Percentiles rank a stretch among this genome's conserved stretches.
Conservation (phyloP, 2,329 filamentous ascomycete genomes). For the Zalaria obscura region DNA sequence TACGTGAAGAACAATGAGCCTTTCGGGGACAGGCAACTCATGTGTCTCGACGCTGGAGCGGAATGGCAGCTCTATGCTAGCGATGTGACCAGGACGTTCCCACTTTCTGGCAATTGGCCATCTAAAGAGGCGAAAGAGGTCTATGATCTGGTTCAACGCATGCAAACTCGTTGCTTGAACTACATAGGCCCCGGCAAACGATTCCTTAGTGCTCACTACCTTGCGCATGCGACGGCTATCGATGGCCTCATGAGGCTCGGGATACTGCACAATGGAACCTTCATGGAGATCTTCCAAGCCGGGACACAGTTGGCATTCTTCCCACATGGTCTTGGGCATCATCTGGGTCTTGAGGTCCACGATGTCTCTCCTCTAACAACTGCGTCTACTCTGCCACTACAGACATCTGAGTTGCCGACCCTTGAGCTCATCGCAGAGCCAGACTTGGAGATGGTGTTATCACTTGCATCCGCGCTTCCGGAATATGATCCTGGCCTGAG, state of each 20-base stretch:
- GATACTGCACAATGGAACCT: constrained; percentile 49
- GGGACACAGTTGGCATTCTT: constrained; percentile 84
- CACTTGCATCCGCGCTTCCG: too few relatives aligned
- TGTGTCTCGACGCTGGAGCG: constrained; percentile 77
- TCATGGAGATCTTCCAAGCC: constrained; percentile 53
- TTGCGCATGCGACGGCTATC: constrained; percentile 59
- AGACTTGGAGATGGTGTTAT: too few relatives aligned
- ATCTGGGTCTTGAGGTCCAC: constrained; percentile 85
- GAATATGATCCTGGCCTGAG: too few relatives aligned
- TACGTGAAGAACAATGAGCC: constrained; percentile 69
- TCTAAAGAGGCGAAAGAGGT: constrained; percentile 55
- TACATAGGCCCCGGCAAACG: constrained; percentile 53
- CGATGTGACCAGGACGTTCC: constrained; percentile 81
- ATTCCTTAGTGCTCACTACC: constrained; percentile 59
- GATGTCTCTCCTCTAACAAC: constrained; percentile 32
- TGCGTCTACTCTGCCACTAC: too few relatives aligned
- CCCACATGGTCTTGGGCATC: constrained; percentile 81
- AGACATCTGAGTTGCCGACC: too few relatives aligned
- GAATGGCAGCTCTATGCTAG: constrained; percentile 79
- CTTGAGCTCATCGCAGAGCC: too few relatives aligned
- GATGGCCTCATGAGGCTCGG: constrained; percentile 57
- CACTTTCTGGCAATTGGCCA: constrained; percentile 55
- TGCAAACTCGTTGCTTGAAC: constrained; percentile 65
- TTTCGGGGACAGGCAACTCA: constrained; percentile 53
- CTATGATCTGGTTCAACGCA: constrained; percentile 63